Base-by-base conservation (phyloP, 257 asterid genomes). In the Voacanga thouarsii region DNA sequence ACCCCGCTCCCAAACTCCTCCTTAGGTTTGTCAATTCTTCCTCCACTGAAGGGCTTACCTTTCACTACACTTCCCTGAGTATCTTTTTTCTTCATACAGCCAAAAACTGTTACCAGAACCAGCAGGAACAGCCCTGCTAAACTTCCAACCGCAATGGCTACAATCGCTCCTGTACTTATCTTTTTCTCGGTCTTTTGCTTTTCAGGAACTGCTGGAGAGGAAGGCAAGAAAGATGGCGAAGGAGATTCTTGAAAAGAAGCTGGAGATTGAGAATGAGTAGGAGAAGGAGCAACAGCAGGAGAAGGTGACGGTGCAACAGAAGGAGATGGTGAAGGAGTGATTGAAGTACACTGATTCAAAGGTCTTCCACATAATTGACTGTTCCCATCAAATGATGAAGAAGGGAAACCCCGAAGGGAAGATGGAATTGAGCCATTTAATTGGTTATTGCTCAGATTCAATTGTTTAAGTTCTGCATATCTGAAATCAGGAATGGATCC, bases 381-480 rank as follows among this genome's bases (percentile, higher is more conserved):
- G 81, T 92, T 92, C 37, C 97, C 95, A 18, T 74, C 51, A 68
- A 91, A 92, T 14, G 97, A 92, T 57, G 92, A 84, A 81, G 89
- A 79, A 21, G 94, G 89, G 79, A 88, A 92, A 45, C 60, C 61
- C 77, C 75, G 85, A 60, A 92, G 86, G 51, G 86, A 91, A 67
- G 87, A 79, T 26, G 96, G 96, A 80, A 92, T 82, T 11, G 94
- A 87, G 43, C 96, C 95, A 41, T 84, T 89, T 8, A 91, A 82
- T 37, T 88, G 66, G 80, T 90, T 92, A 51, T 88, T 86, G 79
- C 94, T 89, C 26, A 89, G 70, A 82, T 92, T 88, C 33, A 92
- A 74, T 24, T 85, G 88, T 60, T 78, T 83, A 57, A 92, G 94
- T 41, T 63, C 74, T 19, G 92, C 90, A 73, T 83, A 87, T 76